Percentiles rank a stretch among this genome's conserved stretches.
Evolutionary conservation across 202 grass and related monocot species (phyloP).

Genomic region (Panicum virgatum): DNA sequence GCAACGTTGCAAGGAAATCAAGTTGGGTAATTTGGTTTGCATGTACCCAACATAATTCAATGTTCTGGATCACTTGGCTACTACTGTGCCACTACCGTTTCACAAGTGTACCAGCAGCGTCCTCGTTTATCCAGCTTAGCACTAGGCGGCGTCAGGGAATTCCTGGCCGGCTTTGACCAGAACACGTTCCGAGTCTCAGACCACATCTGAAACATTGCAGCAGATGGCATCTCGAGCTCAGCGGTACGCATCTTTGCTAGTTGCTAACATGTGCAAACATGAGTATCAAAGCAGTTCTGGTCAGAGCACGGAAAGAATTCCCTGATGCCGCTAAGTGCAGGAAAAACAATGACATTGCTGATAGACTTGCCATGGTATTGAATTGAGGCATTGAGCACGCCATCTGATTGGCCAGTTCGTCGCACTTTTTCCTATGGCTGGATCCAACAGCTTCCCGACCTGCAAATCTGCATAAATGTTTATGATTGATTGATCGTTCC

Average conservation of each 20-base stretch:
- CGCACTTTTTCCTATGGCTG: conserved; percentile 48
- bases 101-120: too few relatives aligned
- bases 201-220: too few relatives aligned
- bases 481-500: background rate
- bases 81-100: conserved; percentile 7
- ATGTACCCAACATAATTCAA: background rate
- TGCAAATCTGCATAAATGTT: conserved; percentile 22
- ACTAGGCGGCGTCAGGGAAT: too few relatives aligned
- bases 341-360: conserved; percentile 40
- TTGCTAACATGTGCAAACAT: too few relatives aligned
- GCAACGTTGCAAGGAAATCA: too few relatives aligned
- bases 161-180: too few relatives aligned
- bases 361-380: conserved; percentile 37
- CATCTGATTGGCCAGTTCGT: conserved; percentile 51
- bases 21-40: background rate
- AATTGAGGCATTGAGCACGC: too few relatives aligned
- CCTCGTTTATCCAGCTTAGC: too few relatives aligned
- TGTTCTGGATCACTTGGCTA: conserved; percentile 19
- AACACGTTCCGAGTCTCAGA: too few relatives aligned
- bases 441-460: conserved; percentile 37
- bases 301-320: conserved; percentile 49
- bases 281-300: background rate
- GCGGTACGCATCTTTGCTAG: background rate
- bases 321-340: conserved; percentile 33
- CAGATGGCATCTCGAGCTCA: too few relatives aligned